These are phyloP conservation scores for Lactarius evosmus DNA, from an alignment of 768 basidiomycete genomes.

Conservation along the genomic window DNA sequence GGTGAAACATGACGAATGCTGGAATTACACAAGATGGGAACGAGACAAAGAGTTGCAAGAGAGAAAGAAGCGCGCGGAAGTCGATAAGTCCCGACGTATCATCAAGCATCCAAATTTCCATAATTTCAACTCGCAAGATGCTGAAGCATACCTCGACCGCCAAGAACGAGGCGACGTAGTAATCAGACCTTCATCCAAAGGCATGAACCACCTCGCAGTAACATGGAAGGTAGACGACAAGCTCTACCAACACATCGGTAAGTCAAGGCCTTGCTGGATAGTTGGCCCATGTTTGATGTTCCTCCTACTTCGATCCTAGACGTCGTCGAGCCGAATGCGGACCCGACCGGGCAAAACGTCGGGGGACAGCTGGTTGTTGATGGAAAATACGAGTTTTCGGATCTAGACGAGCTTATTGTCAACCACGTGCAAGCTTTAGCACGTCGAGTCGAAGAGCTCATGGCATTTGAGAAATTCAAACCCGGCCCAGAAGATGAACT, in stretches of 20 bases:
- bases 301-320: conserved; percentile 14
- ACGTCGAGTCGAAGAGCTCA: conserved; percentile 88
- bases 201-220: conserved; percentile 87
- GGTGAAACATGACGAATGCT: conserved; percentile 55
- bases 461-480: conserved; percentile 95
- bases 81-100: conserved; percentile 73
- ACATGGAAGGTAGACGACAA: conserved; percentile 99
- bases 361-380: conserved; percentile 71
- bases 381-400: conserved; percentile 76
- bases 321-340: conserved; percentile 75
- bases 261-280: conserved; percentile 29
- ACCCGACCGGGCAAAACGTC: conserved; percentile 63
- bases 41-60: conserved; percentile 69
- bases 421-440: conserved; percentile 95
- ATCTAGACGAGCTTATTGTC: conserved; percentile 95
- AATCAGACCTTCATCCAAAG: conserved; percentile 94
- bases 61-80: conserved; percentile 83
- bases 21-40: conserved; percentile 62
- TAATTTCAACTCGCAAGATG: conserved; percentile 86
- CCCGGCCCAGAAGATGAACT: conserved; percentile 83
- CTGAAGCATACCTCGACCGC: conserved; percentile 84
- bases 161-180: conserved; percentile 95
- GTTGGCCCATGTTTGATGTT: neutral
- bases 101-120: conserved; percentile 99
- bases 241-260: conserved; percentile 94